Conservation (phyloP, 306 rosid species). For the Cicer yamashitae region DNA sequence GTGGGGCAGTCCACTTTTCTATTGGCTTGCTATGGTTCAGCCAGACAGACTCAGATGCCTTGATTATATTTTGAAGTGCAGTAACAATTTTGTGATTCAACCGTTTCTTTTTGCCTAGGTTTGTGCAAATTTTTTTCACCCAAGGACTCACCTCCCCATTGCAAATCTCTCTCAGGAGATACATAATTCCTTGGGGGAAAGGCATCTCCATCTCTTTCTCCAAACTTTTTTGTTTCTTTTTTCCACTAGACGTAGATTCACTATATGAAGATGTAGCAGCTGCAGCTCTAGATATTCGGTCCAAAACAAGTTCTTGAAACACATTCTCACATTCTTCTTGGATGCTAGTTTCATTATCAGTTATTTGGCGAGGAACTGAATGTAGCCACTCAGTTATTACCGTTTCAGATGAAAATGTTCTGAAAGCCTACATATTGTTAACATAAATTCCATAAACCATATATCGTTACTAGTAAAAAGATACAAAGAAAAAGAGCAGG, state of each 20-base stretch:
- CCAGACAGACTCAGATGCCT: constrained; percentile 84
- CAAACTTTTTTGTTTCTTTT: constrained; percentile 43
- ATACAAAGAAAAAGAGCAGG: background rate
- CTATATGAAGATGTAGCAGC: constrained; percentile 43
- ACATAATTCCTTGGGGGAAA: constrained; percentile 62
- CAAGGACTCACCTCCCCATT: constrained; percentile 84
- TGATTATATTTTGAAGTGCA: constrained; percentile 79
- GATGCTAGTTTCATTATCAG: constrained; percentile 88
- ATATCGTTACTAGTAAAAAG: constrained; percentile 7
- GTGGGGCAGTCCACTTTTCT: constrained; percentile 94
- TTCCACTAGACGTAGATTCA: constrained; percentile 32
- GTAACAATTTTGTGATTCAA: constrained; percentile 60
- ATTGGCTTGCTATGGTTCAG: constrained; percentile 67
- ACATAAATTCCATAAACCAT: constrained; percentile 35
- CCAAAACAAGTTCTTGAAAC: constrained; percentile 86
- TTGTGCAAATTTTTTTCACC: constrained; percentile 91
- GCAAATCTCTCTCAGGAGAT: constrained; percentile 71
- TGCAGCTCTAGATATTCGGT: constrained; percentile 66
- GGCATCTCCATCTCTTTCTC: constrained; percentile 57
- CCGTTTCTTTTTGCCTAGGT: constrained; percentile 78
- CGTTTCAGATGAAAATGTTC: constrained; percentile 67
- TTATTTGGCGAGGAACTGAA: constrained; percentile 80
- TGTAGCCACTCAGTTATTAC: constrained; percentile 88
- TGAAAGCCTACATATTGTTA: constrained; percentile 66
- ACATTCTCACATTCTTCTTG: constrained; percentile 93